Percentiles rank a stretch among this genome's conserved stretches.
phyloP scores from a whole-genome alignment of 805 yeast genomes.

The Ogataea wickerhamii region DNA sequence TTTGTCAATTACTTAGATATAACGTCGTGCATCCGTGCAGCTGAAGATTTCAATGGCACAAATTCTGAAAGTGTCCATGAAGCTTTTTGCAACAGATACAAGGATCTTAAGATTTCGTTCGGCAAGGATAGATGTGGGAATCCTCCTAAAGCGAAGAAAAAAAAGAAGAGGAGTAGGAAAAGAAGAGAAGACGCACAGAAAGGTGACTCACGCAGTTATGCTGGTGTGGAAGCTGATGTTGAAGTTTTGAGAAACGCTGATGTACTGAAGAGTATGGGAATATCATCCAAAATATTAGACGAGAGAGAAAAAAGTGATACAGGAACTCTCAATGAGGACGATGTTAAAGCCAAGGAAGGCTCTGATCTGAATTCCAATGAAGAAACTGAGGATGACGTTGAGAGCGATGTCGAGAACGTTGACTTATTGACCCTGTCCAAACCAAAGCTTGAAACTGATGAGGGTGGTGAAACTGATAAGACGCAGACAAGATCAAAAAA shows the following conservation, averaged over 20 bases:
- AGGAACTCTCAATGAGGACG: background rate
- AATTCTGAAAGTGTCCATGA: constrained; percentile 34
- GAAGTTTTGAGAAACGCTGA: constrained; percentile 11
- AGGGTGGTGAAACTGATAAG: no score
- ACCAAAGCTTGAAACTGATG: no score
- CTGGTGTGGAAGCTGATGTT: constrained; percentile 5
- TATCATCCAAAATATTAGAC: constrained; percentile 21
- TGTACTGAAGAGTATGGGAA: constrained; percentile 25
- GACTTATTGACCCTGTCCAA: no score
- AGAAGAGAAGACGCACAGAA: constrained; percentile 19
- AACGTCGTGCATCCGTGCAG: constrained; percentile 57
- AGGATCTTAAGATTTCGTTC: constrained; percentile 54
- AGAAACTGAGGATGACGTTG: no score
- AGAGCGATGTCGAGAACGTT: no score
- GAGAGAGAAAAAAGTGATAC: constrained; percentile 3
- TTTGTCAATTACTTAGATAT: constrained; percentile 70
- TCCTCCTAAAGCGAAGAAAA: constrained; percentile 50
- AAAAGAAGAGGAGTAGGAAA: constrained; percentile 40
- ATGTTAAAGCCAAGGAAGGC: background rate
- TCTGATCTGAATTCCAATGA: no score
- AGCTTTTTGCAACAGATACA: constrained; percentile 45
- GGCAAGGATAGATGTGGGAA: constrained; percentile 79
- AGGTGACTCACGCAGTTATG: constrained; percentile 9
- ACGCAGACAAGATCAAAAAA: no score
- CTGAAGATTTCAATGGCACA: constrained; percentile 49